Percentiles rank a stretch among this genome's conserved stretches.
These are phyloP conservation scores for Penicillium alfredii DNA, from an alignment of 495 filamentous ascomycete genomes.

Conservation along the genomic window DNA sequence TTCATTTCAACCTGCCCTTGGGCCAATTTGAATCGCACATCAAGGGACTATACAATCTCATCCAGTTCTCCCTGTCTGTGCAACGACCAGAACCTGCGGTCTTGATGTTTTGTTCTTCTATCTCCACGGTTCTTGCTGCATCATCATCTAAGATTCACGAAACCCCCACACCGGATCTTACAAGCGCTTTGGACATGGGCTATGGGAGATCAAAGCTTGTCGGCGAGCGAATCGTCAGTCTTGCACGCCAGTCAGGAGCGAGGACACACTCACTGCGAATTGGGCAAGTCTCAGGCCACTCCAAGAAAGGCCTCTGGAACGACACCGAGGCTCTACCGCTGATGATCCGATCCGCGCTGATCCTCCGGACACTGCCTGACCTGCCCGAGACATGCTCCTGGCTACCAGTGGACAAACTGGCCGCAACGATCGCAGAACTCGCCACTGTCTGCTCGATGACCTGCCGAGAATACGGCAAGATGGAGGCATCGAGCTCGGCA, in stretches of 20 bases:
- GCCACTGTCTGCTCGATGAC: constrained; percentile 21
- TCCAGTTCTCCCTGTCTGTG: constrained; percentile 48
- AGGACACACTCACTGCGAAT: constrained; percentile 48
- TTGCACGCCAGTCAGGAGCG: constrained; percentile 32
- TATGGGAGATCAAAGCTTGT: constrained; percentile 56
- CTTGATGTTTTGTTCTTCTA: constrained; percentile 47
- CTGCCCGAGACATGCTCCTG: constrained; percentile 44
- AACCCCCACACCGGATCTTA: constrained; percentile 31
- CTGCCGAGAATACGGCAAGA: neutral
- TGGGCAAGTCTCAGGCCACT: constrained; percentile 54
- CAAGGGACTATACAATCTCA: constrained; percentile 45
- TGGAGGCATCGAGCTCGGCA: neutral
- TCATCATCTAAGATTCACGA: constrained; percentile 35
- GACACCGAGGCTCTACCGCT: constrained; percentile 51
- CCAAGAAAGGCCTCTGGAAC: constrained; percentile 52
- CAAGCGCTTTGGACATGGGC: constrained; percentile 42
- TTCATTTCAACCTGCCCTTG: constrained; percentile 49
- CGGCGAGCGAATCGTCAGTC: constrained; percentile 45
- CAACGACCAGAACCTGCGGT: constrained; percentile 36
- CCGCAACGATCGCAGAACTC: constrained; percentile 43
- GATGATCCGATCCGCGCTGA: constrained; percentile 48
- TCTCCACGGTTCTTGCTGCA: constrained; percentile 42
- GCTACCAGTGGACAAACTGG: constrained; percentile 53
- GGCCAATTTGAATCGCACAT: constrained; percentile 41
- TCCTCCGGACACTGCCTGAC: constrained; percentile 43